phyloP scores from a whole-genome alignment of 306 rosid species.

The Quercus variabilis region DNA sequence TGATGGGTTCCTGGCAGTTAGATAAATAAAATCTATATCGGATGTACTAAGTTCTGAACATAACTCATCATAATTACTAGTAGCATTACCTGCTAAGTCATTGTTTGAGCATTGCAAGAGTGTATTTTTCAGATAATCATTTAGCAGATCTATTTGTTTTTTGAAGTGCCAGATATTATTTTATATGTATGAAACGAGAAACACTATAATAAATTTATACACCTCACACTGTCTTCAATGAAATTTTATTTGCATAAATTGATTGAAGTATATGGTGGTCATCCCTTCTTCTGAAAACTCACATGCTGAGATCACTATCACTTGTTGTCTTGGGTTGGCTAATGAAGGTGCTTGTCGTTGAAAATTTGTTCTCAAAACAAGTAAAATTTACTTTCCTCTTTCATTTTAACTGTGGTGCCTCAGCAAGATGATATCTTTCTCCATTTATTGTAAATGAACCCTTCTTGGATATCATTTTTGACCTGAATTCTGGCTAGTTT shows the following conservation, averaged over 20 bases:
- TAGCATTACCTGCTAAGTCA: constrained; percentile 1
- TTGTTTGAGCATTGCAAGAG: neutral
- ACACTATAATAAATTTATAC: neutral
- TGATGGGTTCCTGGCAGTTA: neutral
- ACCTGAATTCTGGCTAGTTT: neutral
- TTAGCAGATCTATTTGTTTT: neutral
- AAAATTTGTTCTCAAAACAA: neutral
- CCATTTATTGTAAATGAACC: neutral
- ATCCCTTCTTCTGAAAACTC: neutral
- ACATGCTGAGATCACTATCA: neutral
- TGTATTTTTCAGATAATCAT: neutral
- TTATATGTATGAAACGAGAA: neutral
- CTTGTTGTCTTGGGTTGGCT: neutral
- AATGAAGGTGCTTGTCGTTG: neutral
- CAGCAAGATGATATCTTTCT: neutral
- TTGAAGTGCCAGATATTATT: neutral
- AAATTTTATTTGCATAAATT: constrained; percentile 9
- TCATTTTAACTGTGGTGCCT: neutral
- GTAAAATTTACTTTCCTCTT: neutral
- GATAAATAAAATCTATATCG: neutral
- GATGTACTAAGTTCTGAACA: neutral
- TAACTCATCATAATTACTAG: neutral
- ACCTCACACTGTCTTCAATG: neutral
- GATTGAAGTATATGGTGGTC: neutral
- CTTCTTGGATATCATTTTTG: neutral